These are phyloP conservation scores for Saccharomycopsis amapae DNA, from an alignment of 805 yeast genomes.

Conservation along the genomic window DNA sequence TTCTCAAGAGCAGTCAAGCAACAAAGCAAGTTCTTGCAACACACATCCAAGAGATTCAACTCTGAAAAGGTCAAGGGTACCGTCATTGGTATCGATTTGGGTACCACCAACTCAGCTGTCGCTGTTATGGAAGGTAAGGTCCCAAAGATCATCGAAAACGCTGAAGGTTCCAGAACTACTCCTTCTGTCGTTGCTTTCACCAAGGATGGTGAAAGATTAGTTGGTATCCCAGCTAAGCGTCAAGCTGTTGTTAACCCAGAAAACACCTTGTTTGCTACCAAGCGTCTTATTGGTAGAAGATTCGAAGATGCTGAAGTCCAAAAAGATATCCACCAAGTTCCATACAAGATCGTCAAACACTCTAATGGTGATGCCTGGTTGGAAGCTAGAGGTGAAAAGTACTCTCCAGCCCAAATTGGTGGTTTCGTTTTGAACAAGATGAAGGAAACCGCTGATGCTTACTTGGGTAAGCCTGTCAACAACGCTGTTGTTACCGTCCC, in stretches of 20 bases:
- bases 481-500: conserved; percentile 91
- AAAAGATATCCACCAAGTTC: conserved; percentile 79
- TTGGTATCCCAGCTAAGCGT: conserved; percentile 93
- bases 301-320: conserved; percentile 86
- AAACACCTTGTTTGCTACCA: conserved; percentile 90
- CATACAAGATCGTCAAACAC: conserved; percentile 87
- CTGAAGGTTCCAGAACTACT: conserved; percentile 73
- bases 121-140: conserved; percentile 74
- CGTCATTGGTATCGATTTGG: conserved; percentile 81
- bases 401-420: conserved; percentile 95
- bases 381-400: conserved; percentile 77
- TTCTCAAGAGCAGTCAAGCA: conserved; percentile 20
- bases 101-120: conserved; percentile 87
- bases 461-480: conserved; percentile 78
- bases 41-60: conserved; percentile 20
- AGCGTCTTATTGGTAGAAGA: conserved; percentile 91
- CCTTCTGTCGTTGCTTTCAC: conserved; percentile 95
- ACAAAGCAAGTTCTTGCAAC: conserved; percentile 14
- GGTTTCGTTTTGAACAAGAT: conserved; percentile 90
- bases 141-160: conserved; percentile 73
- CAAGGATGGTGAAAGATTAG: conserved; percentile 82
- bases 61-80: conserved; percentile 26
- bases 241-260: conserved; percentile 93
- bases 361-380: conserved; percentile 95
- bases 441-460: conserved; percentile 96